A percentile compares a stretch with the other conserved stretches of the same genome.
These are phyloP conservation scores for Phytophthora quininea DNA, from an alignment of 352 stramenopile species.

Conservation along the genomic window DNA sequence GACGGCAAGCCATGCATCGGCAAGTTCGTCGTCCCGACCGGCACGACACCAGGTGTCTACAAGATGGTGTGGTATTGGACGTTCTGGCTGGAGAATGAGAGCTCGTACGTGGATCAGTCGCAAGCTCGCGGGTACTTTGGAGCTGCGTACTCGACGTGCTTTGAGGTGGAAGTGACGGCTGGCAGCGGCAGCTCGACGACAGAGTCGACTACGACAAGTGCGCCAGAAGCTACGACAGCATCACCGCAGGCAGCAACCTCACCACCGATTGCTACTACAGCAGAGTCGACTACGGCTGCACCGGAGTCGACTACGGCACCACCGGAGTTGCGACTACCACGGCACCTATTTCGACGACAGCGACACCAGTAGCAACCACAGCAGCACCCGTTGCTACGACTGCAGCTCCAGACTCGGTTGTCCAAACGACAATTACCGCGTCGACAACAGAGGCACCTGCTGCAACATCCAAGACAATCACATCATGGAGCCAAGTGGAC, in stretches of 20 bases:
- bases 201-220: slow-evolving; percentile 2
- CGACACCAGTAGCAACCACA: slow-evolving; percentile 11
- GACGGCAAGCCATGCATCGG: slow-evolving; percentile 59
- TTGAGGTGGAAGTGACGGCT: slow-evolving; percentile 51
- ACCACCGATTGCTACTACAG: slow-evolving; percentile 1
- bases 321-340: neutral
- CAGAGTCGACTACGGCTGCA: neutral
- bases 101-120: slow-evolving; percentile 48
- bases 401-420: too few species aligned
- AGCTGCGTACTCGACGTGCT: slow-evolving; percentile 56
- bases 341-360: neutral
- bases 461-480: slow-evolving; percentile 4
- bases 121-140: slow-evolving; percentile 54
- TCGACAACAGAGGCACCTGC: neutral
- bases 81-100: slow-evolving; percentile 50
- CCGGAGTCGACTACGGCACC: slow-evolving; percentile 6
- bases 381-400: neutral
- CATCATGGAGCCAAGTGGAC: slow-evolving; percentile 21
- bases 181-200: slow-evolving; percentile 6
- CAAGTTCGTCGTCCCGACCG: slow-evolving; percentile 44
- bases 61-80: slow-evolving; percentile 69
- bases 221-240: slow-evolving; percentile 4
- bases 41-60: slow-evolving; percentile 44
- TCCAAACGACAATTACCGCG: slow-evolving; percentile 1
- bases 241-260: neutral